Percentiles rank a stretch among this genome's conserved stretches.
Evolutionary conservation across 495 filamentous ascomycete genomes (phyloP).

Genomic region (Saxophila tyrrhenica): DNA sequence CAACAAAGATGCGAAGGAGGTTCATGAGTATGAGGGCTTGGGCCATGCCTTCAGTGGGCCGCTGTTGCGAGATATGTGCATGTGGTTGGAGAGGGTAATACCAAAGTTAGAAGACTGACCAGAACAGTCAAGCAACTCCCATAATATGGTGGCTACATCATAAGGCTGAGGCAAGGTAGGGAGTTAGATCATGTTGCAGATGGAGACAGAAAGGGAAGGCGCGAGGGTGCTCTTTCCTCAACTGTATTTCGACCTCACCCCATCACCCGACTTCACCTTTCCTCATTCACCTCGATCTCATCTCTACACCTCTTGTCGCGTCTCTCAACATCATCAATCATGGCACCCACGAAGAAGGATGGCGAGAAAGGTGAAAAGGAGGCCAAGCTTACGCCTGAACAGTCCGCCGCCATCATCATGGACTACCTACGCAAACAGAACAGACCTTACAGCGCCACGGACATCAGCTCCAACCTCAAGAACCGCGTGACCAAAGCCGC

Average conservation of each 20-base stretch:
- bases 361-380: slow-evolving; percentile 1
- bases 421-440: slow-evolving; percentile 47
- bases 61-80: slow-evolving; percentile 25
- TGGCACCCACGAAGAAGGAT: slow-evolving; percentile 44
- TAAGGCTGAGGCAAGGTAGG: background rate
- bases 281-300: background rate
- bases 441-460: slow-evolving; percentile 40
- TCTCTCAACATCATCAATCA: slow-evolving; percentile 11
- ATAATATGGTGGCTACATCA: too few species aligned
- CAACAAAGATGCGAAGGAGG: slow-evolving; percentile 17
- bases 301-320: background rate
- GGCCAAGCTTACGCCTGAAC: slow-evolving; percentile 19
- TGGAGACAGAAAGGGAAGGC: background rate
- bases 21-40: slow-evolving; percentile 29
- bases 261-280: slow-evolving; percentile 2
- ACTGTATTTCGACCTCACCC: background rate
- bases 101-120: slow-evolving; percentile 20
- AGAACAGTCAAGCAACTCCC: background rate
- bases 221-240: background rate
- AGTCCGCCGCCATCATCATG: slow-evolving; percentile 35
- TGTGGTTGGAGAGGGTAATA: slow-evolving; percentile 24
- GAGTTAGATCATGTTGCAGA: too few species aligned
- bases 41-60: slow-evolving; percentile 21
- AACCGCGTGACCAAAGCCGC: slow-evolving; percentile 57
- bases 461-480: slow-evolving; percentile 55